These are phyloP conservation scores for Apiotrichum mycotoxinovorans DNA, from an alignment of 1,284 basidiomycete genomes.

Conservation along the genomic window DNA sequence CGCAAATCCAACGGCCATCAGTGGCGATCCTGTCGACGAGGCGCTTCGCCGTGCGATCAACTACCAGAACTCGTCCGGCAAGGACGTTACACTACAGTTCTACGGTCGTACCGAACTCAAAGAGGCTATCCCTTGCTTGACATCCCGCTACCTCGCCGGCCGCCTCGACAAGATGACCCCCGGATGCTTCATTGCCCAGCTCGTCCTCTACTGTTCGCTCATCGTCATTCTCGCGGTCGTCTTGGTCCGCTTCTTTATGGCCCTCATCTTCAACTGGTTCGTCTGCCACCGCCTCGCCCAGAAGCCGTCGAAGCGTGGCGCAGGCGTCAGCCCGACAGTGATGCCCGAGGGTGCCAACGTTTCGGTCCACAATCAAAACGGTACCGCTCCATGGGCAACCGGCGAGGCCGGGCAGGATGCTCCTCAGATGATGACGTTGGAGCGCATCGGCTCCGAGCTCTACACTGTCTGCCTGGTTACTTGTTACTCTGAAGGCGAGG, in stretches of 20 bases:
- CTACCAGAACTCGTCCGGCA: conserved; percentile 60
- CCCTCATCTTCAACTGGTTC: conserved; percentile 95
- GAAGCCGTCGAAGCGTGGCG: conserved; percentile 67
- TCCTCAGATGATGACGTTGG: conserved; percentile 59
- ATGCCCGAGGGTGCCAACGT: conserved; percentile 93
- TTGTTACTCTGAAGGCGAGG: conserved; percentile 95
- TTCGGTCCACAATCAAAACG: conserved; percentile 77
- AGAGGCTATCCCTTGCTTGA: conserved; percentile 71
- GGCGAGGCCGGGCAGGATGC: not conserved
- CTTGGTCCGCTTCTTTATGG: conserved; percentile 90
- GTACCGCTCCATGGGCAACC: conserved; percentile 86
- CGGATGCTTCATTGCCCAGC: conserved; percentile 85
- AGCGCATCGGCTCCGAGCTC: conserved; percentile 87
- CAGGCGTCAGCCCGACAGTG: conserved; percentile 85
- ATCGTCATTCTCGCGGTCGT: conserved; percentile 89
- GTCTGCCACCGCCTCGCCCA: conserved; percentile 73
- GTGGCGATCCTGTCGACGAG: conserved; percentile 72
- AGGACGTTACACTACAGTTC: conserved; percentile 85
- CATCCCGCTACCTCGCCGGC: conserved; percentile 81
- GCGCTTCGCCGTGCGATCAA: conserved; percentile 73
- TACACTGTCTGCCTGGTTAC: conserved; percentile 95
- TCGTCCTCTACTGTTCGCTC: conserved; percentile 88
- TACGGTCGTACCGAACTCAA: conserved; percentile 65
- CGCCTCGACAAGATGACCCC: conserved; percentile 95
- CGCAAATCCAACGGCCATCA: conserved; percentile 65